Evolutionary conservation across 176 grass and related monocot genomes (phyloP).

Genomic region (Pontederia crassipes): DNA sequence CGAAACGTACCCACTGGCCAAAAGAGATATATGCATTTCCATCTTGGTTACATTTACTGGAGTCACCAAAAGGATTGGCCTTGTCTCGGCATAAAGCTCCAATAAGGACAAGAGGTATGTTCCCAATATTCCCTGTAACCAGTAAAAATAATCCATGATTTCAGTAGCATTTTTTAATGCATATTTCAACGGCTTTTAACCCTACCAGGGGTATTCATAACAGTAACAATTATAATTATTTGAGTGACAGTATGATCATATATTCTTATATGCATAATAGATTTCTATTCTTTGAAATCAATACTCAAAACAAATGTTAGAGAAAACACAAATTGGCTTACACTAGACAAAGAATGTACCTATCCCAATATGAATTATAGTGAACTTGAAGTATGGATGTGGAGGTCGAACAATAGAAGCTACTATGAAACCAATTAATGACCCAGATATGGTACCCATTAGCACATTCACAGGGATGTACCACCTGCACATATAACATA

Average conservation of each 20-base stretch:
- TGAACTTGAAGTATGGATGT: conserved; percentile 98
- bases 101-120: conserved; percentile 95
- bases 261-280: no score
- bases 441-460: conserved; percentile 55
- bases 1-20: conserved; percentile 84
- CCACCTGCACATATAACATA: conserved; percentile 59
- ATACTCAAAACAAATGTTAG: no score
- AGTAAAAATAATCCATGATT: conserved; percentile 10
- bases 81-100: conserved; percentile 82
- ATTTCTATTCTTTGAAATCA: no score
- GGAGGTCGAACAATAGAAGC: conserved; percentile 82
- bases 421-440: conserved; percentile 86
- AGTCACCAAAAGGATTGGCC: conserved; percentile 94
- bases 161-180: background rate
- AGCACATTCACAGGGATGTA: conserved; percentile 97
- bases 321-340: background rate
- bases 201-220: background rate
- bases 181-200: background rate
- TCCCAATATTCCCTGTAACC: conserved; percentile 85
- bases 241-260: no score
- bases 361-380: conserved; percentile 91
- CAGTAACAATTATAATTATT: no score
- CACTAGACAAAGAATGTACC: conserved; percentile 35
- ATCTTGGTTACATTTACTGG: conserved; percentile 84
- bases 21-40: conserved; percentile 98